phyloP scores from a whole-genome alignment of 768 basidiomycete species.

The Boletus sensibilis region DNA sequence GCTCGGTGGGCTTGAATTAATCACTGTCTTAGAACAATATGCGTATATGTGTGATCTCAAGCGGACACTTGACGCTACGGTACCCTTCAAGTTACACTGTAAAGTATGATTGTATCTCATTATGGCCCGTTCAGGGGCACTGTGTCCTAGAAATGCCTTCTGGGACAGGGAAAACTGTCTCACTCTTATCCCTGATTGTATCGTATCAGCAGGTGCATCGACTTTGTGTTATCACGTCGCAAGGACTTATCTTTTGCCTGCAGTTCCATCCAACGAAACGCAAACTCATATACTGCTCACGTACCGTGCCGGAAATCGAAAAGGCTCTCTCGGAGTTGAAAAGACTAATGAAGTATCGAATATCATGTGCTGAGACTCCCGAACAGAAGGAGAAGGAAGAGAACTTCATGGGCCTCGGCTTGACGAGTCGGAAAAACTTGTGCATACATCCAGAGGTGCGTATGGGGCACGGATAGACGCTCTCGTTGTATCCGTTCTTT shows the following conservation, averaged over 20 bases:
- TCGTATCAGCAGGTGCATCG: conserved; percentile 88
- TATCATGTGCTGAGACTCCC: conserved; percentile 65
- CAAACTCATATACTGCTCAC: conserved; percentile 97
- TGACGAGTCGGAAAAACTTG: conserved; percentile 94
- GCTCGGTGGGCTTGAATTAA: conserved; percentile 5
- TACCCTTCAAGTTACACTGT: conserved; percentile 34
- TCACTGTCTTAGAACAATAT: conserved; percentile 77
- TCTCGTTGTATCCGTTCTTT: background rate
- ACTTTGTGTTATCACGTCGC: background rate
- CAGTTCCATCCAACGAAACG: conserved; percentile 91
- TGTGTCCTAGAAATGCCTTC: conserved; percentile 99
- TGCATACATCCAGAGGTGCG: conserved; percentile 92
- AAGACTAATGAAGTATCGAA: conserved; percentile 87
- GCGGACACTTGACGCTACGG: conserved; percentile 91
- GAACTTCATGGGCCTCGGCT: conserved; percentile 82
- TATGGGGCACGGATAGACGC: background rate
- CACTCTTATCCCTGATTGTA: conserved; percentile 90
- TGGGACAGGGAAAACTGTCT: conserved; percentile 98
- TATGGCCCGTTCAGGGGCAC: conserved; percentile 68
- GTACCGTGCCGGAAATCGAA: conserved; percentile 99
- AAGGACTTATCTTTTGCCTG: background rate
- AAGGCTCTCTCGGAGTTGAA: conserved; percentile 96
- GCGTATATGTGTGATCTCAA: conserved; percentile 99
- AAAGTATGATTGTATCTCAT: background rate
- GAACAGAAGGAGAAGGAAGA: conserved; percentile 77